phyloP scores from a whole-genome alignment of 768 basidiomycete species.

The Tremella mesenterica region DNA sequence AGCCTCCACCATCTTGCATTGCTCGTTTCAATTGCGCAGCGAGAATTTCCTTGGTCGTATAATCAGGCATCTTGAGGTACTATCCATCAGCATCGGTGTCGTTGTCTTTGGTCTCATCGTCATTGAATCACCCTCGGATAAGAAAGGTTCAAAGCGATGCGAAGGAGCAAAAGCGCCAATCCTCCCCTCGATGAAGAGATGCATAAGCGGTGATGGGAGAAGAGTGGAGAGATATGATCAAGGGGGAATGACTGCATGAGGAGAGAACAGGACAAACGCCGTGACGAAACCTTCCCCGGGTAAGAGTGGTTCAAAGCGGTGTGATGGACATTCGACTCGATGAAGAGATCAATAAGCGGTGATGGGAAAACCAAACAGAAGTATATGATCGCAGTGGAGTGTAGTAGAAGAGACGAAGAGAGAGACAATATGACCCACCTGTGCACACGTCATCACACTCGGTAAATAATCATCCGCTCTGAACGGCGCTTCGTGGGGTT shows the following conservation, averaged over 20 bases:
- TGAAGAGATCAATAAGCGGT: too few species aligned
- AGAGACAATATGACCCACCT: conserved; percentile 32
- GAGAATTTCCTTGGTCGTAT: conserved; percentile 78
- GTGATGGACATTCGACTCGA: too few species aligned
- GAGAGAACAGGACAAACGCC: too few species aligned
- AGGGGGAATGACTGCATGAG: too few species aligned
- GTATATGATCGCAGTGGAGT: background rate
- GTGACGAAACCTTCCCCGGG: too few species aligned
- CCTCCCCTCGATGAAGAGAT: background rate
- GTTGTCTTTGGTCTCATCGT: background rate
- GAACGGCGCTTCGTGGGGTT: conserved; percentile 85
- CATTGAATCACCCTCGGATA: too few species aligned
- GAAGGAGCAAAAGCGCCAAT: background rate
- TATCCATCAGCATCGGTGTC: conserved; percentile 3
- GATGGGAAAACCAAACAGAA: background rate
- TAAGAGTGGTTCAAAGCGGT: too few species aligned
- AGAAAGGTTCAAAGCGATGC: too few species aligned
- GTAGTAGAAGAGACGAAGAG: too few species aligned
- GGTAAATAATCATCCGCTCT: conserved; percentile 90
- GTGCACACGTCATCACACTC: conserved; percentile 92
- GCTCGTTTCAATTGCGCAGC: conserved; percentile 71
- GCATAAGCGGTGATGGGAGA: too few species aligned
- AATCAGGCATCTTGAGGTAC: conserved; percentile 83
- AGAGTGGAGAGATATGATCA: too few species aligned
- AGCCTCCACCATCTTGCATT: conserved; percentile 87